Conservation (phyloP, 2,329 filamentous ascomycete genomes). For the Hypoxylon sp. region DNA sequence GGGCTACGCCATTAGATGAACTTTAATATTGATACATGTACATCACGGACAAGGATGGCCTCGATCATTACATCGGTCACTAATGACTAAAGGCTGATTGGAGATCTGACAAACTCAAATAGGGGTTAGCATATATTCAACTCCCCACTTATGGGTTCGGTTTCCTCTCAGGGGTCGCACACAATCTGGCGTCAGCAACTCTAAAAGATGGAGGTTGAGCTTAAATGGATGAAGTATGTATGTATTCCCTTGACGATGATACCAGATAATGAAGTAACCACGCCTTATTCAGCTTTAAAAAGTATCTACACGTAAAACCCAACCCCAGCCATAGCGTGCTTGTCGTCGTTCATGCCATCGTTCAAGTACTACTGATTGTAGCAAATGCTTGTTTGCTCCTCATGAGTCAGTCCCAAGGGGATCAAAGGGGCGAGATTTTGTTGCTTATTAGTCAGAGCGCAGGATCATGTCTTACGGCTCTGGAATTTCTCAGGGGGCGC, state of each 20-base stretch:
- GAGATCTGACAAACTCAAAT: too few relatives aligned
- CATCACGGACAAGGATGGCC: background rate
- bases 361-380: conserved; percentile 19
- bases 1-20: background rate
- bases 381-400: conserved; percentile 28
- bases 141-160: background rate
- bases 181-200: conserved; percentile 29
- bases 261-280: conserved; percentile 26
- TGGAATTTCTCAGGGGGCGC: conserved; percentile 9
- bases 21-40: background rate
- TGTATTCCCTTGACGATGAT: conserved; percentile 31
- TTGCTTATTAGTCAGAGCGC: conserved; percentile 18
- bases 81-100: background rate
- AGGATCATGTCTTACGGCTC: conserved; percentile 21
- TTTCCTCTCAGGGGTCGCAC: background rate
- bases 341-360: conserved; percentile 37
- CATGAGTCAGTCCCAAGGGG: conserved; percentile 14
- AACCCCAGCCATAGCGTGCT: conserved; percentile 31
- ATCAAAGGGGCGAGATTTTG: conserved; percentile 15
- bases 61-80: background rate
- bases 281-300: conserved; percentile 11
- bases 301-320: conserved; percentile 40
- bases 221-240: conserved; percentile 27
- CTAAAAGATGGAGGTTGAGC: background rate
- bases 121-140: background rate